Base-by-base conservation (phyloP, 176 grass and related monocot genomes). In the Chrysopogon serrulatus region DNA sequence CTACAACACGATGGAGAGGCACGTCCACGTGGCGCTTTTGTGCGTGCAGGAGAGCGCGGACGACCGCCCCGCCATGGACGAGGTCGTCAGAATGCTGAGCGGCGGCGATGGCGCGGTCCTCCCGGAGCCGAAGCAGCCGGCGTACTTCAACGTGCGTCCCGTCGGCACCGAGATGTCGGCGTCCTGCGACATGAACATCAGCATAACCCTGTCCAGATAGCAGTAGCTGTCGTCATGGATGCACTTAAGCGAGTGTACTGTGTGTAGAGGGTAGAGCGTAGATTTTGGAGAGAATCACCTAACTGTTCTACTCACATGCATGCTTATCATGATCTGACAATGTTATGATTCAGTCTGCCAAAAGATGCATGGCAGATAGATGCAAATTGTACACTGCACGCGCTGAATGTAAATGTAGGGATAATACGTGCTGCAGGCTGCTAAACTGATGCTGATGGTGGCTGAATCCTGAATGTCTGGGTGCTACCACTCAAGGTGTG, bases 41-140 rank as follows among this genome's bases (percentile, higher is more conserved):
- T 89, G 87, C 65, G 87, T 89, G 26, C 87, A 84, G 28, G 87
- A 89, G 41, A 80, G 68, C 26, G 82, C 76, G 34, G 87, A 89
- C 11, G 87, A 89, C 56, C 62, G 87, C 42, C 87, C 76, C 21
- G 24, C 81, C 43, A 89, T 84, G 68, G 87, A 89, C 15, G 76
- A 45, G 19, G 76, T 80, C 56, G 60, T 89, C 47, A 80, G 24
- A 15, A 80, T 84, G 75, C 75, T 88, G 31, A 30, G 64, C 81
- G 74, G 81, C 18, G 28, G 45, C 18, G 71, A 53, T 0, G 71
- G 71, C 71, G 28, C 5, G 45, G 18, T 14, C 44, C 71, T 74
- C 2, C 71, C 71, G 45, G 71, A 74, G 71, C 71, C 71, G 10
- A 74, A 74, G 64, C 42, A 68, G 41, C 37, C 78, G 11, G 64